Conservation (phyloP, 306 rosid genomes). For the Ormosia semicastrata region DNA sequence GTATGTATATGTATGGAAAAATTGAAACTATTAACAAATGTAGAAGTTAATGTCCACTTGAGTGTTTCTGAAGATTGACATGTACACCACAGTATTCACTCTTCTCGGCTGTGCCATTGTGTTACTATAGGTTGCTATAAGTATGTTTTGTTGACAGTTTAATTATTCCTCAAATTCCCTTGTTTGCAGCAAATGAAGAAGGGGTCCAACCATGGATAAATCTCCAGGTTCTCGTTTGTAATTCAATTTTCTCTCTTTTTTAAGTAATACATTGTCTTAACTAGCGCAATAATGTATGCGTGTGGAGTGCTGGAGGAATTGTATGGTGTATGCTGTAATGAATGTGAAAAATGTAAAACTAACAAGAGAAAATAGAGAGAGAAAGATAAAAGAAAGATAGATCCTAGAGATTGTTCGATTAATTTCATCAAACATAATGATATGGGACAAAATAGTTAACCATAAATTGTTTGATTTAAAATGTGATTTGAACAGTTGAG, state of each 20-base stretch:
- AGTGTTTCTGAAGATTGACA: background rate
- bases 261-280: background rate
- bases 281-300: background rate
- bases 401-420: background rate
- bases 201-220: constrained; percentile 48
- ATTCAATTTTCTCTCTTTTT: background rate
- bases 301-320: background rate
- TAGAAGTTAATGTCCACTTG: background rate
- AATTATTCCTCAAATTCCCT: background rate
- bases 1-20: background rate
- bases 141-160: background rate
- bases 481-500: background rate
- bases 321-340: background rate
- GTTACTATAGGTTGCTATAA: background rate
- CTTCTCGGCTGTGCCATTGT: background rate
- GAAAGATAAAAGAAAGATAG: no score
- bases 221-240: constrained; percentile 40
- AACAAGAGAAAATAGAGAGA: background rate
- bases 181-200: constrained; percentile 47
- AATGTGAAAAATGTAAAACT: background rate
- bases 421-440: background rate
- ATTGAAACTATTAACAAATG: background rate
- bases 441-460: background rate
- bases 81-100: background rate
- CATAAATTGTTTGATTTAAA: background rate